Base-by-base conservation (phyloP, 805 yeast species). In the Saitoella complicata region DNA sequence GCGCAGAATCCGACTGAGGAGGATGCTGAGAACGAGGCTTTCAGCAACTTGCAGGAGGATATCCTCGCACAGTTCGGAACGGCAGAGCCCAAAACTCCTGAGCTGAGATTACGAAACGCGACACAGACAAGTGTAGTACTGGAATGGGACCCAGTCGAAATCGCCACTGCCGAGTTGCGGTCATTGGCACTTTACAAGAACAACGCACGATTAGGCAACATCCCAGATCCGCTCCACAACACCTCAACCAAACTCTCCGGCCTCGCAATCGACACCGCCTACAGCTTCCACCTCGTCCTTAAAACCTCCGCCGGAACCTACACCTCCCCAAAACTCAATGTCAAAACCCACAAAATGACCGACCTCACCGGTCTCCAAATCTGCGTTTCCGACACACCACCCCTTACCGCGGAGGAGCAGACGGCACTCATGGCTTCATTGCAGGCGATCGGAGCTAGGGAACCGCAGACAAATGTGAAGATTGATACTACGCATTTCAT, bases 51-150 rank as follows among this genome's bases (percentile, higher is more conserved):
- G 31, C 97, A 91, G 63, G 75, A 77, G 33, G 78, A 76, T 49
- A 84, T 91, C 43, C 65, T 79, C 46, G 68, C 71, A 38, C 68
- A 76, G 2, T 88, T 80, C 58, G 95, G 95, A 32, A 69, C 71
- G 31, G 66, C 74, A 47, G 71, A 73, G 51, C 97, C 98, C 13
- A 59, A 70, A 47, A 54, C 69, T 1, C 98, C 98, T 0, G 67
- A 69, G 11, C 68, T 91, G 50, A 71, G 73, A 45, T 66, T 77
- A 37, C 71, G 75, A 44, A 91, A 88, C 58, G 76, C 80, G 41
- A 88, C 98, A 1, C 98, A 91, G 59, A 91, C 98, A 0, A 78
- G 91, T 44, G 84, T 94, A 60, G 96, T 87, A 12, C 70, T 91
- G 49, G 94, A 84, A 58, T 91, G 98, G 98, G 96, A 86, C 48